Conservation (phyloP, 78 protist species). For the Polysphondylium violaceum region DNA sequence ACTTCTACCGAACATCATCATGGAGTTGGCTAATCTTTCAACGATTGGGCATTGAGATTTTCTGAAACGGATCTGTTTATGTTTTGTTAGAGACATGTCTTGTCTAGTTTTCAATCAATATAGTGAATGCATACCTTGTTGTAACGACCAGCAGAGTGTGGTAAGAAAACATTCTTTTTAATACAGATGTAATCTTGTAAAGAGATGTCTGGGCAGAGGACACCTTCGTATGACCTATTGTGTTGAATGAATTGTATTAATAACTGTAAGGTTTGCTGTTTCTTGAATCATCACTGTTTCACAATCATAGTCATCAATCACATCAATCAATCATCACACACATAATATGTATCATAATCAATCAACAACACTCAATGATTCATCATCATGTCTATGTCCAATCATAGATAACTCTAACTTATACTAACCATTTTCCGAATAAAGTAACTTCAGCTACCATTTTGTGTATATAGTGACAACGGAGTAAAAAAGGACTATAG, state of each 20-base stretch:
- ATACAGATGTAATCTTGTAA: constrained; percentile 96
- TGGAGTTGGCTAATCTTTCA: constrained; percentile 97
- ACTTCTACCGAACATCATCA: constrained; percentile 96
- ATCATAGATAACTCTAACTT: not conserved
- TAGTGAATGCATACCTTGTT: constrained; percentile 77
- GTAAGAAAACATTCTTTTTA: constrained; percentile 94
- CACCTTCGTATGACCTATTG: constrained; percentile 75
- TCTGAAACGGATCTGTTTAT: constrained; percentile 95
- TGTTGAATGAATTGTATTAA: not conserved
- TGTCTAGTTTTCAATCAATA: not conserved
- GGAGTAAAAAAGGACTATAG: too few relatives aligned
- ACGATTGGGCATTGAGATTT: constrained; percentile 99
- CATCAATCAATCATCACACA: not conserved
- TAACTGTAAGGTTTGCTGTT: not conserved
- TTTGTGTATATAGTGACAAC: not conserved
- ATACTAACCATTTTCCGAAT: constrained; percentile 65
- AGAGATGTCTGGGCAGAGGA: constrained; percentile 76
- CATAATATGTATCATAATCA: not conserved
- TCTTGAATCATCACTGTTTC: not conserved
- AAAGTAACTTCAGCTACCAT: constrained; percentile 29
- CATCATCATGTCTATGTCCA: not conserved
- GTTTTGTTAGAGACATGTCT: not conserved
- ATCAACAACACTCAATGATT: too few relatives aligned
- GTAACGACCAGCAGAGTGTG: constrained; percentile 99
- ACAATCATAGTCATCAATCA: not conserved